A percentile compares a stretch with the other conserved stretches of the same genome.
phyloP scores from a whole-genome alignment of 352 stramenopile genomes.

The Poterioochromonas sp. region DNA sequence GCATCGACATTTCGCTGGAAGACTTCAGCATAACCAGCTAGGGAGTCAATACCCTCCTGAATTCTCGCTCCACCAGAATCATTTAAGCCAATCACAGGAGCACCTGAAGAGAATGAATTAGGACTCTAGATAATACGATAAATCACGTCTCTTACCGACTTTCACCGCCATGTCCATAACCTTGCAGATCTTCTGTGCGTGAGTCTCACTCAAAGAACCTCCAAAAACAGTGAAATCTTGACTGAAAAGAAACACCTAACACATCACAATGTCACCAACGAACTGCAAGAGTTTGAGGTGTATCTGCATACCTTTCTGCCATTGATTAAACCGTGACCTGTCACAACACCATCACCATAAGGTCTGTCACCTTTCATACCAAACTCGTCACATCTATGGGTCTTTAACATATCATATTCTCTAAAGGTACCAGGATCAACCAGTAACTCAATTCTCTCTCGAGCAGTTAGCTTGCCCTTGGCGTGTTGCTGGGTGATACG shows the following conservation, averaged over 20 bases:
- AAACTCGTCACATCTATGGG: slow-evolving; percentile 92
- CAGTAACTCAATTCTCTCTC: slow-evolving; percentile 87
- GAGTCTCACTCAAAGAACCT: slow-evolving; percentile 84
- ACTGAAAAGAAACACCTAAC: slow-evolving; percentile 77
- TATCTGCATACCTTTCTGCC: slow-evolving; percentile 63
- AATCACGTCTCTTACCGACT: slow-evolving; percentile 45
- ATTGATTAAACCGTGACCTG: slow-evolving; percentile 81
- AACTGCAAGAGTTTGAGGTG: neutral
- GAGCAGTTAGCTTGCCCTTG: slow-evolving; percentile 89
- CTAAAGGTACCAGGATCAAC: slow-evolving; percentile 87
- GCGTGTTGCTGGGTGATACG: slow-evolving; percentile 80
- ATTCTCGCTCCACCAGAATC: slow-evolving; percentile 93
- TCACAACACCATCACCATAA: slow-evolving; percentile 88
- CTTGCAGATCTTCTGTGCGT: slow-evolving; percentile 97
- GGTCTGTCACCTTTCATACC: slow-evolving; percentile 81
- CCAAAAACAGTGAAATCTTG: slow-evolving; percentile 97
- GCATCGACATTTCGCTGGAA: slow-evolving; percentile 95
- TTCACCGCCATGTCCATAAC: slow-evolving; percentile 95
- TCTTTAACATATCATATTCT: slow-evolving; percentile 80
- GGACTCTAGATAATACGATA: neutral
- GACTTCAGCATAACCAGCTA: slow-evolving; percentile 95
- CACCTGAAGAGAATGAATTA: slow-evolving; percentile 47
- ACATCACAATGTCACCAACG: neutral
- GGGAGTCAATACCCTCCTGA: slow-evolving; percentile 91
- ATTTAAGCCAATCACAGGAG: slow-evolving; percentile 93